Conservation (phyloP, 495 filamentous ascomycete genomes). For the Penicillium verhagenii region DNA sequence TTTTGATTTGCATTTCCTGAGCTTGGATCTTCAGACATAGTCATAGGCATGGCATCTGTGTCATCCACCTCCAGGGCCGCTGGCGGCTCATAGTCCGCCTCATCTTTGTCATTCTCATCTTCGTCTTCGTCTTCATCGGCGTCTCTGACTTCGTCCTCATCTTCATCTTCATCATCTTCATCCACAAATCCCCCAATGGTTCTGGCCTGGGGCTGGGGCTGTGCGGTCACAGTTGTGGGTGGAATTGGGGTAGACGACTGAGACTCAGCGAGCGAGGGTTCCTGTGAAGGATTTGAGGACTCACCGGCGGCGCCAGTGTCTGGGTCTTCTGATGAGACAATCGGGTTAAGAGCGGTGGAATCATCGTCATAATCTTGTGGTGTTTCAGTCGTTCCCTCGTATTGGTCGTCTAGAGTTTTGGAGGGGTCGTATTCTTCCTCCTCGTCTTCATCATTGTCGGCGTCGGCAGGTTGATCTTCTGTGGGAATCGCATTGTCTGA, state of each 20-base stretch:
- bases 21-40: conserved; percentile 49
- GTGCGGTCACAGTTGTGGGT: conserved; percentile 31
- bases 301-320: conserved; percentile 30
- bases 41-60: conserved; percentile 46
- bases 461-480: conserved; percentile 53
- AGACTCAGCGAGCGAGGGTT: conserved; percentile 39
- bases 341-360: conserved; percentile 16
- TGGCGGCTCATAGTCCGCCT: conserved; percentile 57
- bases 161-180: conserved; percentile 63
- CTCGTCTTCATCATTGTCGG: conserved; percentile 52
- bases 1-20: conserved; percentile 58
- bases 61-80: conserved; percentile 49
- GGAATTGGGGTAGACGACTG: conserved; percentile 39
- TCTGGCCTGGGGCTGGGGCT: conserved; percentile 61
- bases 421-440: conserved; percentile 58
- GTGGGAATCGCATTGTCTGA: conserved; percentile 35
- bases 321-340: conserved; percentile 22
- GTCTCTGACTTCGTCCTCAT: no score
- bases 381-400: conserved; percentile 24
- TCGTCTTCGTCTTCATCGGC: conserved; percentile 46
- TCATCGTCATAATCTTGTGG: not conserved
- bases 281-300: conserved; percentile 31
- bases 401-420: conserved; percentile 45
- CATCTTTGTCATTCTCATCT: conserved; percentile 47
- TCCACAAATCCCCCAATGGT: conserved; percentile 79